Conservation (phyloP, 1,284 basidiomycete species). For the Kalmanozyma brasiliensis region DNA sequence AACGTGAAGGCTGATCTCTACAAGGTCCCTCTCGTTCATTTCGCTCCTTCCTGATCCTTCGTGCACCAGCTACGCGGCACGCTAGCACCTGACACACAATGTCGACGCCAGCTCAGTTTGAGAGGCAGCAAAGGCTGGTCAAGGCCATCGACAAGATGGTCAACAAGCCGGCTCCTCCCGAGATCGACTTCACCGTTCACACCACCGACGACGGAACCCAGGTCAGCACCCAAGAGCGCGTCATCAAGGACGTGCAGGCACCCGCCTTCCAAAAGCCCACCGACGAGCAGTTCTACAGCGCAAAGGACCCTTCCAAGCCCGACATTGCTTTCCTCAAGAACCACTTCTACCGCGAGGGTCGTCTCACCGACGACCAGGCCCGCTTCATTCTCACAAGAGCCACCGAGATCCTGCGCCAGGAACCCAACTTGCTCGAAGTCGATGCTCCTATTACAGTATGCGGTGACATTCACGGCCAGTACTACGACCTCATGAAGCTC, state of each 20-base stretch:
- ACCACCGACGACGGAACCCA: slow-evolving; percentile 69
- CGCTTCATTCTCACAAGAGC: slow-evolving; percentile 82
- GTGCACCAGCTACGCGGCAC: slow-evolving; percentile 8
- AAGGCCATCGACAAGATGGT: slow-evolving; percentile 63
- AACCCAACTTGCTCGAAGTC: slow-evolving; percentile 89
- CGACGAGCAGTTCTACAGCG: slow-evolving; percentile 81
- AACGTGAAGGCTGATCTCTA: neutral
- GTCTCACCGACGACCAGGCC: slow-evolving; percentile 86
- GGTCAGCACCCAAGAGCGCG: slow-evolving; percentile 69
- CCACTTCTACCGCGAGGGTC: slow-evolving; percentile 95
- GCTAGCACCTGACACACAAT: slow-evolving; percentile 7
- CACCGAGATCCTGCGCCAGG: slow-evolving; percentile 79
- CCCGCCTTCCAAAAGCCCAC: slow-evolving; percentile 89
- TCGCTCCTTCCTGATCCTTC: neutral
- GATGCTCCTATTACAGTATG: slow-evolving; percentile 86
- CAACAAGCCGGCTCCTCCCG: slow-evolving; percentile 57
- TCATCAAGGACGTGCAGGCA: slow-evolving; percentile 69
- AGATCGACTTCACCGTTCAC: slow-evolving; percentile 69
- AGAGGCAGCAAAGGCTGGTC: slow-evolving; percentile 53
- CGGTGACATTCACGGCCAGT: slow-evolving; percentile 67
- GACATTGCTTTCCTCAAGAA: slow-evolving; percentile 96
- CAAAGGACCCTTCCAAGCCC: slow-evolving; percentile 64
- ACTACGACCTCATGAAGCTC: slow-evolving; percentile 68
- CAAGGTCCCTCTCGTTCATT: neutral
- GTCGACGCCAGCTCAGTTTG: slow-evolving; percentile 18